phyloP scores from a whole-genome alignment of 2,329 filamentous ascomycete species.

The Canariomyces notabilis region DNA sequence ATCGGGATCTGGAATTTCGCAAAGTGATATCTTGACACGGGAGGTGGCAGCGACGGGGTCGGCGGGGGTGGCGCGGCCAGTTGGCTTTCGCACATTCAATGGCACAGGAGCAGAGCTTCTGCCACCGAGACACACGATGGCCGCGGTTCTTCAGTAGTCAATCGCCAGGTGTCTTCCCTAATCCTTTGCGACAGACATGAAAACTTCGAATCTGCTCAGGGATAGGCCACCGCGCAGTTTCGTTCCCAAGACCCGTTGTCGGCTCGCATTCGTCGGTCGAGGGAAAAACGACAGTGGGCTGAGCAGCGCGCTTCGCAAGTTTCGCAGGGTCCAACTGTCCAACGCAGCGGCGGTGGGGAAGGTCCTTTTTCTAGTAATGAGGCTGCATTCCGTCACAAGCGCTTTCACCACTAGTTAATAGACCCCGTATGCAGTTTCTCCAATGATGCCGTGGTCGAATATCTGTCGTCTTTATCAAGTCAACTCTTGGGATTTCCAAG shows the following conservation, averaged over 20 bases:
- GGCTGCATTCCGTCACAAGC: too few relatives aligned
- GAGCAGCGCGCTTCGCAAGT: not conserved
- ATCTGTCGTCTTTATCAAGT: not conserved
- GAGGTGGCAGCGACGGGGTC: not conserved
- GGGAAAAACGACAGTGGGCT: not conserved
- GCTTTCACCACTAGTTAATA: too few relatives aligned
- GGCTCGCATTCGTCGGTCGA: constrained; percentile 1
- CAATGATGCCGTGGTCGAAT: not conserved
- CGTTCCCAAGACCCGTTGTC: constrained; percentile 11
- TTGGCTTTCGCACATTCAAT: not conserved
- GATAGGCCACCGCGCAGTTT: not conserved
- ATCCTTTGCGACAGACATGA: too few relatives aligned
- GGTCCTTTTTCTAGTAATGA: too few relatives aligned
- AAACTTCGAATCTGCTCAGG: not conserved
- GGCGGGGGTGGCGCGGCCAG: not conserved
- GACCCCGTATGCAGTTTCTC: not conserved
- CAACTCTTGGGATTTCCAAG: not conserved
- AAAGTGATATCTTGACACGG: not conserved
- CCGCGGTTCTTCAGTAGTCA: not conserved
- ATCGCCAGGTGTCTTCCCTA: not conserved
- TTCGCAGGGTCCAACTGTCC: too few relatives aligned
- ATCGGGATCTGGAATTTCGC: too few relatives aligned
- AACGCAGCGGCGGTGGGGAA: too few relatives aligned
- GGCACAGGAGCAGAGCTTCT: not conserved
- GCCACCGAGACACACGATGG: not conserved